These are phyloP conservation scores for Rhodotorula sp. DNA, from an alignment of 1,284 basidiomycete species.

Conservation along the genomic window DNA sequence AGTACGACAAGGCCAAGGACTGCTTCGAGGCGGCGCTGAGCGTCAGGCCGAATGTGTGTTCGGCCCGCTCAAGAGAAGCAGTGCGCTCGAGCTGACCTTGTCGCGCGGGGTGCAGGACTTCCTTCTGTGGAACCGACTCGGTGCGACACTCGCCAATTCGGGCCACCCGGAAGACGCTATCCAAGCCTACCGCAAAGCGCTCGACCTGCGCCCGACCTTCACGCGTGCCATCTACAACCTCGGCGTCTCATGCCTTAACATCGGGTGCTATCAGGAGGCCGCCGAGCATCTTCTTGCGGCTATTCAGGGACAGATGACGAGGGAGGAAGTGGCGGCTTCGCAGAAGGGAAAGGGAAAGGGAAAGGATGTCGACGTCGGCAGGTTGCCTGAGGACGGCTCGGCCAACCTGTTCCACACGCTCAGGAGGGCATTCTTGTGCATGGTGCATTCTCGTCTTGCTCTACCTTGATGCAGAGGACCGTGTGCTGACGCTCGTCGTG, in stretches of 20 bases:
- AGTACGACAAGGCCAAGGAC: conserved; percentile 87
- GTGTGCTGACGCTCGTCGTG: background rate
- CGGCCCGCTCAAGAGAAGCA: background rate
- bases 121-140: conserved; percentile 92
- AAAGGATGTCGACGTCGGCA: conserved; percentile 39
- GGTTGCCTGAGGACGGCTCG: conserved; percentile 62
- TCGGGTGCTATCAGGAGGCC: conserved; percentile 91
- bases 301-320: conserved; percentile 69
- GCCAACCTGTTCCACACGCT: conserved; percentile 91
- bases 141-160: conserved; percentile 92
- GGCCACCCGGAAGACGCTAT: conserved; percentile 93
- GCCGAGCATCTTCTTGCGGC: conserved; percentile 95
- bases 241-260: conserved; percentile 71
- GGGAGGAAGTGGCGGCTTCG: conserved; percentile 36
- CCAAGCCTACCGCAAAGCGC: conserved; percentile 87
- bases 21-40: conserved; percentile 88
- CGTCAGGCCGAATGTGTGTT: conserved; percentile 75
- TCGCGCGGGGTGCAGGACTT: conserved; percentile 67
- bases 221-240: conserved; percentile 95
- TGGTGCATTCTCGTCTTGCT: conserved; percentile 48
- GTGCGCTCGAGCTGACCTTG: background rate
- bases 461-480: background rate
- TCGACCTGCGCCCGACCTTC: conserved; percentile 92
- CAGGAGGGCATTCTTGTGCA: conserved; percentile 72
- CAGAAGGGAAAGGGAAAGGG: conserved; percentile 48